These are phyloP conservation scores for Lenwebbia sp. DNA, from an alignment of 345 rosid genomes.

Conservation along the genomic window DNA sequence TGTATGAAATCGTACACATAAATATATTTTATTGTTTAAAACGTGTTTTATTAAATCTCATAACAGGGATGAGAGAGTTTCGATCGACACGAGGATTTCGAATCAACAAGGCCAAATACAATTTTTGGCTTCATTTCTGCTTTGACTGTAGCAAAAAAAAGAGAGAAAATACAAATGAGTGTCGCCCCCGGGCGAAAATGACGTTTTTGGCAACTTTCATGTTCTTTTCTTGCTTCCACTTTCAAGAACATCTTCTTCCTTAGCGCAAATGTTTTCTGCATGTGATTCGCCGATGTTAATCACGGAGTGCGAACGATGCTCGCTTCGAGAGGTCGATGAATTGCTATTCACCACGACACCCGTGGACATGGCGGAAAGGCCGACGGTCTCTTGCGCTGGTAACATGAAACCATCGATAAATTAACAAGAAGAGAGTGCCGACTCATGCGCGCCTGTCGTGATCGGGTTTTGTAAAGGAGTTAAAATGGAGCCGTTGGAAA, in stretches of 20 bases:
- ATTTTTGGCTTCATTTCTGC: background rate
- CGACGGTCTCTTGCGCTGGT: too few relatives aligned
- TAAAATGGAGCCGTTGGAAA: background rate
- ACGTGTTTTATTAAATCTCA: too few relatives aligned
- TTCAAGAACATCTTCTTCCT: background rate
- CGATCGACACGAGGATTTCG: too few relatives aligned
- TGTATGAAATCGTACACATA: too few relatives aligned
- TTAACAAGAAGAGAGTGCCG: background rate
- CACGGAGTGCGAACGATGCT: fast-evolving
- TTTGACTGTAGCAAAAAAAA: background rate
- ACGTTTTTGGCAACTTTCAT: background rate
- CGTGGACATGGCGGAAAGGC: background rate
- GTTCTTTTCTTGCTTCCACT: background rate
- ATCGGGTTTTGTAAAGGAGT: background rate
- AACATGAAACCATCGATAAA: background rate
- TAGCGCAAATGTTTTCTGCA: too few relatives aligned
- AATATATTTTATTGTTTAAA: too few relatives aligned
- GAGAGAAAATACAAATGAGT: background rate
- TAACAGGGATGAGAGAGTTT: background rate
- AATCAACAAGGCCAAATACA: background rate
- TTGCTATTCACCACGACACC: fast-evolving
- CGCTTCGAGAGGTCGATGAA: fast-evolving
- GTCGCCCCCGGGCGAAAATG: background rate
- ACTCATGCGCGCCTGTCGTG: fast-evolving
- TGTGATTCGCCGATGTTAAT: background rate